Evolutionary conservation across 768 basidiomycete species (phyloP).

Genomic region (Podaxis pistillaris): DNA sequence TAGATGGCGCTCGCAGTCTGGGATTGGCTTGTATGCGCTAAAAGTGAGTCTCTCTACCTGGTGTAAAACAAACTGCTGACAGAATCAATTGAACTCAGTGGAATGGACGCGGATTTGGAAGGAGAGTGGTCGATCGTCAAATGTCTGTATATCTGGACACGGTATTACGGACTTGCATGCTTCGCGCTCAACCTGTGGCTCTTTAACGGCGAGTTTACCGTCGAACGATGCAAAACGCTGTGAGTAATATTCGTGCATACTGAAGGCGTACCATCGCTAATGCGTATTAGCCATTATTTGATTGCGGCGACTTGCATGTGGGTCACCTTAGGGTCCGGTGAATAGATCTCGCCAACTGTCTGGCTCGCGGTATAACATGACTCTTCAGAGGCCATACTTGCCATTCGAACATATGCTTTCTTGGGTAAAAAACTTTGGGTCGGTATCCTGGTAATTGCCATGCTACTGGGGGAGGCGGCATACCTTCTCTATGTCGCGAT

Average conservation of each 20-base stretch:
- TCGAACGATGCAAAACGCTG: slow-evolving; percentile 16
- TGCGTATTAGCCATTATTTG: slow-evolving; percentile 14
- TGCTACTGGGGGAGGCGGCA: slow-evolving; percentile 14
- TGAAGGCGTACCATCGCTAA: not conserved
- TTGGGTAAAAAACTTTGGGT: slow-evolving; percentile 16
- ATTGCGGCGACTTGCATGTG: slow-evolving; percentile 20
- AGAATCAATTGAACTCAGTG: not conserved
- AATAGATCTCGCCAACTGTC: not conserved
- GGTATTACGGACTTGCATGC: slow-evolving; percentile 17
- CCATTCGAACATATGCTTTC: slow-evolving; percentile 19
- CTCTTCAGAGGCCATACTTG: slow-evolving; percentile 17
- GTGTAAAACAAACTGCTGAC: not conserved
- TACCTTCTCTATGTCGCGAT: slow-evolving; percentile 19
- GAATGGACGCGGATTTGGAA: slow-evolving; percentile 19
- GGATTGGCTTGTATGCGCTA: slow-evolving; percentile 16
- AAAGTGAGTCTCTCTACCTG: not conserved
- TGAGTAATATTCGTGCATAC: not conserved
- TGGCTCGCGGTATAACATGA: not conserved
- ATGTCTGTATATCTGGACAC: slow-evolving; percentile 17
- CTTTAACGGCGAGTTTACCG: slow-evolving; percentile 17
- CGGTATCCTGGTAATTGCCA: slow-evolving; percentile 5
- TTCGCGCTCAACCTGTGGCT: slow-evolving; percentile 18
- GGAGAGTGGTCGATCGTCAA: slow-evolving; percentile 18
- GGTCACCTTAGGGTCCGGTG: slow-evolving; percentile 17
- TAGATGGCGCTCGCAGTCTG: slow-evolving; percentile 18